Percentiles rank a stretch among this genome's conserved stretches.
phyloP scores from a whole-genome alignment of 2,329 filamentous ascomycete genomes.

The Phialophora verrucosa region DNA sequence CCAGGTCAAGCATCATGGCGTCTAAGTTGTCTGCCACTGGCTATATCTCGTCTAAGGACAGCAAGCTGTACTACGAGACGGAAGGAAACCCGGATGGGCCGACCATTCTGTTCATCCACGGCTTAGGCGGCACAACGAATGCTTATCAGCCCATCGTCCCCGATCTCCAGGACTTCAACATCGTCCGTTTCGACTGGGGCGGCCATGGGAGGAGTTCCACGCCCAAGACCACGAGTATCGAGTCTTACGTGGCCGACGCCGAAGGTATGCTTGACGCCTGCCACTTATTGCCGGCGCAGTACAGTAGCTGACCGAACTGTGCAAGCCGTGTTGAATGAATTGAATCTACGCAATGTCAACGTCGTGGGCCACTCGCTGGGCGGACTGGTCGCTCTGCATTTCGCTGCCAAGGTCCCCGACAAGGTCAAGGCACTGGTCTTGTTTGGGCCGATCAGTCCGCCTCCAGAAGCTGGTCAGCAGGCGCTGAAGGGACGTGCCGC shows the following conservation, averaged over 20 bases:
- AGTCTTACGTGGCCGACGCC: slow-evolving; percentile 21
- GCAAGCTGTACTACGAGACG: slow-evolving; percentile 21
- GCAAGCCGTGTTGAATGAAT: slow-evolving; percentile 16
- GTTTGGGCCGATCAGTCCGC: slow-evolving; percentile 54
- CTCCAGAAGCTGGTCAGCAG: slow-evolving; percentile 47
- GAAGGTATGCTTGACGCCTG: slow-evolving; percentile 6
- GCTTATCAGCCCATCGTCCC: slow-evolving; percentile 55
- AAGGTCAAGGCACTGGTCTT: slow-evolving; percentile 55
- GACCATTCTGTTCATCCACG: slow-evolving; percentile 57
- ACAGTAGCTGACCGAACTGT: not conserved
- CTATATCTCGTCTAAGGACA: slow-evolving; percentile 11
- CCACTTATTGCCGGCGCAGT: not conserved
- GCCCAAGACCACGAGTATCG: slow-evolving; percentile 42
- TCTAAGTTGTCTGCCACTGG: slow-evolving; percentile 18
- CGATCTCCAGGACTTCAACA: slow-evolving; percentile 42
- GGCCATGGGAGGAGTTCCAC: slow-evolving; percentile 62
- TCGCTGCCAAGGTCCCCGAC: slow-evolving; percentile 48
- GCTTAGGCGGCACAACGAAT: slow-evolving; percentile 56
- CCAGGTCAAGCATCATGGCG: slow-evolving; percentile 7
- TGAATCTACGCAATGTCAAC: slow-evolving; percentile 46
- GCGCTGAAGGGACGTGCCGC: slow-evolving; percentile 47
- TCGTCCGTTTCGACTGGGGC: slow-evolving; percentile 60
- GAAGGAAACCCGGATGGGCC: slow-evolving; percentile 19
- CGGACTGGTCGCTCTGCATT: slow-evolving; percentile 54
- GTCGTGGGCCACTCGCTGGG: slow-evolving; percentile 55